Percentiles rank a stretch among this genome's conserved stretches.
Evolutionary conservation across 2,329 filamentous ascomycete species (phyloP).

Genomic region (Elsinoe arachidis): DNA sequence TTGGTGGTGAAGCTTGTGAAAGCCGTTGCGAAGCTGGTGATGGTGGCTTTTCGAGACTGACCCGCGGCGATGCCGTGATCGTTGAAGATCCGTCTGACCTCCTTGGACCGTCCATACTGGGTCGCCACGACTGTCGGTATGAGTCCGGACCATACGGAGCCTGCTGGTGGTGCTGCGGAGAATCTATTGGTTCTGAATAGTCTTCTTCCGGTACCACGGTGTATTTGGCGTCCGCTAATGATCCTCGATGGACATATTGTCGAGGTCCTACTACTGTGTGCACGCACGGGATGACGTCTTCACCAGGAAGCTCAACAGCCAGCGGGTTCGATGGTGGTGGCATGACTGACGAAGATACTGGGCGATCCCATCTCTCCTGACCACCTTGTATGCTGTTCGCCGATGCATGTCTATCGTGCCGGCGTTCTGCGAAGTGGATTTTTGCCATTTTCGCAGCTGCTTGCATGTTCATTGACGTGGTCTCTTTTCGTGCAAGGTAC

Average conservation of each 20-base stretch:
- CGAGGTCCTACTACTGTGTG: slow-evolving; percentile 42
- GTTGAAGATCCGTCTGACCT: slow-evolving; percentile 14
- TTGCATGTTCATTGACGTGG: slow-evolving; percentile 68
- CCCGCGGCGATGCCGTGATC: slow-evolving; percentile 24
- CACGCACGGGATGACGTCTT: slow-evolving; percentile 35
- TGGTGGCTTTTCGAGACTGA: slow-evolving; percentile 26
- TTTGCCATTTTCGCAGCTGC: slow-evolving; percentile 74
- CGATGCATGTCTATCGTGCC: slow-evolving; percentile 48
- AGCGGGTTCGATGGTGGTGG: slow-evolving; percentile 38
- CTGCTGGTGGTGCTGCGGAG: slow-evolving; percentile 17
- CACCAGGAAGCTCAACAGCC: slow-evolving; percentile 53
- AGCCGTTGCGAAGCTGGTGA: slow-evolving; percentile 7
- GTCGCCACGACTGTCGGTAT: slow-evolving; percentile 13
- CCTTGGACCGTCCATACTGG: slow-evolving; percentile 15
- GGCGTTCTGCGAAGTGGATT: slow-evolving; percentile 66
- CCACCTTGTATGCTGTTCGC: slow-evolving; percentile 18
- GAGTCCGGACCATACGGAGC: slow-evolving; percentile 6
- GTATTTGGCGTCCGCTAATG: slow-evolving; percentile 56
- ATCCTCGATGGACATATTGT: slow-evolving; percentile 49
- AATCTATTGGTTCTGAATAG: slow-evolving; percentile 38
- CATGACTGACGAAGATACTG: slow-evolving; percentile 26
- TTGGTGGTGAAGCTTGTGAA: background rate
- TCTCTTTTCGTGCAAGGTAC: slow-evolving; percentile 65
- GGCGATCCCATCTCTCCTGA: slow-evolving; percentile 25
- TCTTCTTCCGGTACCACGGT: slow-evolving; percentile 55